Conservation (phyloP, 2,329 filamentous ascomycete genomes). For the Aspergillus amoenus region DNA sequence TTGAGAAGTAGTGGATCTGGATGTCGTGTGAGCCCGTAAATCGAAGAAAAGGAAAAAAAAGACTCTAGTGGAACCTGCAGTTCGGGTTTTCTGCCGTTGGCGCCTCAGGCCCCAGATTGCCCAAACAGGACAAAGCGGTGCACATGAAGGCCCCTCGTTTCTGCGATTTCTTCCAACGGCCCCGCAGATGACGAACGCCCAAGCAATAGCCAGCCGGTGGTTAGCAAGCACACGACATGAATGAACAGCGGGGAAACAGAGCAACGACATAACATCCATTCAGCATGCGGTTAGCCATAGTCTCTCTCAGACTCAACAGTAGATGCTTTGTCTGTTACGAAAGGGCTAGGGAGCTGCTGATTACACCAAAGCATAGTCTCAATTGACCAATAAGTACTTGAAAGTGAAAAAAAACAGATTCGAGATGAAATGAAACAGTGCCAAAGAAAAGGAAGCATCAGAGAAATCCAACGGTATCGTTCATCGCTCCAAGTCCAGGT, state of each 20-base stretch:
- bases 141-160: conserved; percentile 7
- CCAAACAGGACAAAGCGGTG: conserved; percentile 24
- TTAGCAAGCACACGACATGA: conserved; percentile 3
- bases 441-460: background rate
- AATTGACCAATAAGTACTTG: conserved; percentile 34
- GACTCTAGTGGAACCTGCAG: conserved; percentile 36
- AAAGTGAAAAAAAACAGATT: conserved; percentile 14
- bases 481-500: conserved; percentile 7
- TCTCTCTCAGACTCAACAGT: conserved; percentile 16
- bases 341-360: conserved; percentile 21
- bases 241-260: conserved; percentile 4
- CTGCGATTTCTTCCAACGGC: conserved; percentile 14
- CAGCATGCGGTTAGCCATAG: conserved; percentile 14
- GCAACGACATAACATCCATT: conserved; percentile 3
- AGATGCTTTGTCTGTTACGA: conserved; percentile 17
- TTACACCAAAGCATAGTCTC: conserved; percentile 27
- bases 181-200: conserved; percentile 22
- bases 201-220: conserved; percentile 4
- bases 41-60: conserved; percentile 27
- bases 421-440: conserved; percentile 6
- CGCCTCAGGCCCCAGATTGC: conserved; percentile 28
- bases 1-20: conserved; percentile 21
- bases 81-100: conserved; percentile 23
- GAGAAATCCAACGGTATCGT: conserved; percentile 11
- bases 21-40: conserved; percentile 36